phyloP scores from a whole-genome alignment of 176 grass and related monocot genomes.

The Oryza meyeriana region DNA sequence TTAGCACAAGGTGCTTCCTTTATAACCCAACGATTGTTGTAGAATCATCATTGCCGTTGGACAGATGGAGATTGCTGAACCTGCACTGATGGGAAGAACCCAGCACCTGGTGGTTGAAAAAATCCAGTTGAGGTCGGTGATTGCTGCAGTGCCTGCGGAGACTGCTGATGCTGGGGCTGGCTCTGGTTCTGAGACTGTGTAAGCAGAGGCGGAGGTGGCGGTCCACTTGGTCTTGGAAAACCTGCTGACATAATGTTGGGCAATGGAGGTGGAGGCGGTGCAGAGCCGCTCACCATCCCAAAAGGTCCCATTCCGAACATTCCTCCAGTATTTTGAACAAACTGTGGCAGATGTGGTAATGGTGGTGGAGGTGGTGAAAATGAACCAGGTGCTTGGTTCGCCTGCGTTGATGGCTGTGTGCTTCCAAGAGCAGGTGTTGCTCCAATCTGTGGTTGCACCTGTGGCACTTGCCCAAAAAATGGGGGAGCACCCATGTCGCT shows the following conservation, averaged over 20 bases:
- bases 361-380: slow-evolving; percentile 60
- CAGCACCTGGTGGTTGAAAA: slow-evolving; percentile 54
- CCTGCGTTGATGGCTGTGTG: slow-evolving; percentile 23
- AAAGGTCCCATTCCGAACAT: slow-evolving; percentile 49
- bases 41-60: slow-evolving; percentile 65
- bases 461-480: slow-evolving; percentile 49
- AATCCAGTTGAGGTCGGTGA: slow-evolving; percentile 56
- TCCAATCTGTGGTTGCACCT: slow-evolving; percentile 45
- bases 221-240: slow-evolving; percentile 41
- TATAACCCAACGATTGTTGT: slow-evolving; percentile 9
- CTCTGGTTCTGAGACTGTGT: slow-evolving; percentile 44
- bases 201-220: slow-evolving; percentile 43
- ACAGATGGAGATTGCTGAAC: slow-evolving; percentile 64
- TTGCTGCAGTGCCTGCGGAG: slow-evolving; percentile 47
- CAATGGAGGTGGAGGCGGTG: slow-evolving; percentile 58
- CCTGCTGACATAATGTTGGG: slow-evolving; percentile 33
- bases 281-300: slow-evolving; percentile 43
- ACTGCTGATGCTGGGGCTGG: slow-evolving; percentile 69
- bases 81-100: slow-evolving; percentile 73
- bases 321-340: slow-evolving; percentile 48
- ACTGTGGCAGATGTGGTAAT: slow-evolving; percentile 62
- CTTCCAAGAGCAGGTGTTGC: slow-evolving; percentile 30
- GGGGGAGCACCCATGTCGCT: slow-evolving; percentile 40
- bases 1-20: slow-evolving; percentile 41
- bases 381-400: slow-evolving; percentile 40